Base-by-base conservation (phyloP, 768 basidiomycete genomes). In the Melanogaster broomeanus region DNA sequence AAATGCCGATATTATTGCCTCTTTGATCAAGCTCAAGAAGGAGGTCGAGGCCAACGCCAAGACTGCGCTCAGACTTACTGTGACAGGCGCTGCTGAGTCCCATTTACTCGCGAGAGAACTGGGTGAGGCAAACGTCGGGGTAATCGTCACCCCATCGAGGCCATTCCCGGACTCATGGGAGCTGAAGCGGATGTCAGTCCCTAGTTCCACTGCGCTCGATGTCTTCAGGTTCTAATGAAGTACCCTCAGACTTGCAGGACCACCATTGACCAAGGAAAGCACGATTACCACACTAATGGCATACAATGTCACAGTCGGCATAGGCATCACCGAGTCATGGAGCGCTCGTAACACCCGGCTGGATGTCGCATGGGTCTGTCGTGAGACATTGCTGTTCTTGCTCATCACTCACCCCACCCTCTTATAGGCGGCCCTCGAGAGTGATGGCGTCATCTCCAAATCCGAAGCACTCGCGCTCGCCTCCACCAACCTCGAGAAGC, bases 1-100 rank as follows among this genome's bases (percentile, higher is more conserved):
- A 56, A 91, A 77, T 59, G 92, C 90, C 4, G 93, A 95, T 66
- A 74, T 88, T 45, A 94, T 95, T 55, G 90, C 88, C 1, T 82
- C 87, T 1, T 68, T 95, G 30, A 74, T 95, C 39, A 65, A 77
- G 22, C 74, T 96, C 49, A 90, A 89, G 68, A 71, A 71, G 46
- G 81, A 89, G 59, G 72, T 86, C 1, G 84, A 88, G 59, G 52
- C 64, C 11, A 67, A 62, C 31, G 80, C 70, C 16, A 67, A 72
- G n/a, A 65, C 58, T 1, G 59, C 61, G 8, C 74, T 89, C 42
- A 77, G 72, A 52, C 57, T 88, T 64, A 84, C 85, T 3, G 80
- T 92, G 55, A 74, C 79, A 12, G 86, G 87, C 21, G 90, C 79
- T 1, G 70, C 76, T 2, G 88, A 92, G 61, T 86, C 85, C 0